These are phyloP conservation scores for Cercospora citrullina DNA, from an alignment of 2,329 filamentous ascomycete species.

Conservation along the genomic window DNA sequence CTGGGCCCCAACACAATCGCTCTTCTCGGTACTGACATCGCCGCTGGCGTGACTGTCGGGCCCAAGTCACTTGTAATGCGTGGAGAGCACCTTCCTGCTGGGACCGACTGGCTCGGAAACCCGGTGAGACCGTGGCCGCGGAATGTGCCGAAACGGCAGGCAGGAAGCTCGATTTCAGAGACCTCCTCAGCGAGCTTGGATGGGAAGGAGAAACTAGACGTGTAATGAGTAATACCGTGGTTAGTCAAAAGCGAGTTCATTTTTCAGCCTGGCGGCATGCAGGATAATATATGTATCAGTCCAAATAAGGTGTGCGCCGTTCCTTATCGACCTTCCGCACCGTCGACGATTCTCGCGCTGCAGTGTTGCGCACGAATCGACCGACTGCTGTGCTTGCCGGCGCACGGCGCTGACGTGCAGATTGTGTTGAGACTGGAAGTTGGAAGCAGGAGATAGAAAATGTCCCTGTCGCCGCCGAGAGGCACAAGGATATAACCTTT, in stretches of 20 bases:
- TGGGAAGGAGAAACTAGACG: neutral
- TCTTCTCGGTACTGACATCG: neutral
- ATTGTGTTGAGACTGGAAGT: neutral
- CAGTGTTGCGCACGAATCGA: neutral
- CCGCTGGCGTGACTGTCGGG: conserved; percentile 6
- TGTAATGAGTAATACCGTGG: neutral
- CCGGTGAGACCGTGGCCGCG: conserved; percentile 6
- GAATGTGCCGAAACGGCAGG: neutral
- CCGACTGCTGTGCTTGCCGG: neutral
- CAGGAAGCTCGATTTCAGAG: neutral
- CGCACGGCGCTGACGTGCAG: neutral
- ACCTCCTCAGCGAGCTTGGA: neutral
- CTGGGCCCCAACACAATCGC: conserved; percentile 1
- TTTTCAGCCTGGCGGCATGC: neutral
- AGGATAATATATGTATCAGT: neutral
- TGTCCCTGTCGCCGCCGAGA: too few species aligned
- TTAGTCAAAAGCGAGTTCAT: neutral
- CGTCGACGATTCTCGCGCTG: neutral
- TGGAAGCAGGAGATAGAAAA: neutral
- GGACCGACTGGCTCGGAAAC: conserved; percentile 7
- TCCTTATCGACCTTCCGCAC: neutral
- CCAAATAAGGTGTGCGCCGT: neutral
- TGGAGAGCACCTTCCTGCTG: conserved; percentile 5
- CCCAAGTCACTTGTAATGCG: conserved; percentile 9
- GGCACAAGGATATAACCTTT: too few species aligned